These are phyloP conservation scores for Colletotrichum orbiculare DNA, from an alignment of 2,329 filamentous ascomycete species.

Conservation along the genomic window DNA sequence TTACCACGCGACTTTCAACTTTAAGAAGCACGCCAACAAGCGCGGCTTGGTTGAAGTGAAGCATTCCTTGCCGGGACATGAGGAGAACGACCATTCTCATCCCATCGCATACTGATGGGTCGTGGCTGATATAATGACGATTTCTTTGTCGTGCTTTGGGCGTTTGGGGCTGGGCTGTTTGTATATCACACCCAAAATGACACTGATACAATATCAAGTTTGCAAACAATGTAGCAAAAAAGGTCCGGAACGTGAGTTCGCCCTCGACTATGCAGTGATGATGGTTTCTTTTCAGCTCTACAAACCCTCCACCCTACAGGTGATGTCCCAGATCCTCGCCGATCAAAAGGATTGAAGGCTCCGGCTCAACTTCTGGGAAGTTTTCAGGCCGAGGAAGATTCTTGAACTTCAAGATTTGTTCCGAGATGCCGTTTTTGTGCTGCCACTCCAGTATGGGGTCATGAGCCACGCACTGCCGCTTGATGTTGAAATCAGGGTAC, in stretches of 20 bases:
- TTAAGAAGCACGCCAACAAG: neutral
- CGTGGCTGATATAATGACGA: too few relatives aligned
- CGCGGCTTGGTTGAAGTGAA: neutral
- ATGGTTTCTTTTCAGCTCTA: neutral
- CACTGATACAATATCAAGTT: too few relatives aligned
- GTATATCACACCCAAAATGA: too few relatives aligned
- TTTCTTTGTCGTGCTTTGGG: too few relatives aligned
- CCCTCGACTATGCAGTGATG: neutral
- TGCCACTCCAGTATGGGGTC: slow-evolving; percentile 28
- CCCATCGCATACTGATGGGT: neutral
- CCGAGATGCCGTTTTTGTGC: slow-evolving; percentile 17
- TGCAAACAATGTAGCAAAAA: too few relatives aligned
- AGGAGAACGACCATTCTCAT: neutral
- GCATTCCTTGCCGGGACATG: neutral
- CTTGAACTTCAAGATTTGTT: slow-evolving; percentile 26
- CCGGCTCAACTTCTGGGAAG: slow-evolving; percentile 25
- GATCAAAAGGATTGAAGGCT: slow-evolving; percentile 21
- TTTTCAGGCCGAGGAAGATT: slow-evolving; percentile 13
- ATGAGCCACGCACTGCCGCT: slow-evolving; percentile 28
- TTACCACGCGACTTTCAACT: neutral
- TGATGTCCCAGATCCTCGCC: slow-evolving; percentile 16
- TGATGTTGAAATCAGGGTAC: slow-evolving; percentile 33
- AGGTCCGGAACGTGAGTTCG: too few relatives aligned
- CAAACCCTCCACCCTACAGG: neutral
- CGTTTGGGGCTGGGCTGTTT: too few relatives aligned